Evolutionary conservation across 371 early-diverging fungal genomes (phyloP), one percentile per base, ranked within the genome.

Genomic region (Mucor ambiguus): DNA sequence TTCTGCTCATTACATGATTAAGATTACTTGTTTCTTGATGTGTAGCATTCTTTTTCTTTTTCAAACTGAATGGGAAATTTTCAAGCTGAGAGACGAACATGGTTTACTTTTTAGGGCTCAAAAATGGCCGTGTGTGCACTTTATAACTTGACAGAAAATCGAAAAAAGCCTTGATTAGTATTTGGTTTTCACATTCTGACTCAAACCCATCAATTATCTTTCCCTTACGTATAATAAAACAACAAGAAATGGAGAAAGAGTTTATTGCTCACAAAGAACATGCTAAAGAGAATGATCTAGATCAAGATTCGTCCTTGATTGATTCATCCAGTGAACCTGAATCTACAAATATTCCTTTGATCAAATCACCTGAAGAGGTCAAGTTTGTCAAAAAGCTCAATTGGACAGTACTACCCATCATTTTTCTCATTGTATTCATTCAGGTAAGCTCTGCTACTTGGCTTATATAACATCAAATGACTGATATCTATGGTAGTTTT

Each of bases 311-410:
- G 28, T 52, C 52, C 7, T 26, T 52, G 24, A 28, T 28, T 52
- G 52, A 52, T 26, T 24, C 28, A 4, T 52, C 28, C 28, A 52
- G 28, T 52, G 52, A 52, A 8, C 26, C 14, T 52, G 52, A 52
- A 26, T 52, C 52, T 1, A 52, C 28, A 16, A 14, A 52, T 12
- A 26, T 49, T 2, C 28, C 52, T 52, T 6, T 26, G 24, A 6
- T 28, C 14, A 60, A 38, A 28, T 63, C 76, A n/a, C 59, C 46
- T 44, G 75, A 72, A 67, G 79, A 79, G 41, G 71, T 68, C 35
- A 54, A 37, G 10, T 61, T 73, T 20, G 35, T 75, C 14, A 61
- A 71, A 46, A 78, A 71, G 41, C 44, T 78, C n/a, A 73, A 78
- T 54, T 61, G 58, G 55, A 69, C 26, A 3, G 55, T 75, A 3